These are phyloP conservation scores for Podospora appendiculata DNA, from an alignment of 495 filamentous ascomycete species.

Conservation along the genomic window DNA sequence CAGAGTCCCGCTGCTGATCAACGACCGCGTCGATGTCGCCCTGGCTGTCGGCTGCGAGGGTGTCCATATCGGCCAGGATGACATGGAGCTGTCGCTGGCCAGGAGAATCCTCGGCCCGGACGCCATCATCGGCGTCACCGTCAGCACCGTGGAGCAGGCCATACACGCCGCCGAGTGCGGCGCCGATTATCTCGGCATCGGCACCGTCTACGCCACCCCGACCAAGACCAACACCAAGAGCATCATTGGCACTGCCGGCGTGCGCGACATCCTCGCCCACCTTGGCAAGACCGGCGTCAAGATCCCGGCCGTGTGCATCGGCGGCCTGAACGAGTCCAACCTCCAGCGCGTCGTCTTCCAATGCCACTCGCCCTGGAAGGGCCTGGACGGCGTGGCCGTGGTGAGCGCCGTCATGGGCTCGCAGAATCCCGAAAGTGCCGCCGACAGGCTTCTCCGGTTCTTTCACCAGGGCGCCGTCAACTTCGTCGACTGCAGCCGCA, in stretches of 20 bases:
- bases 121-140: constrained; percentile 62
- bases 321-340: constrained; percentile 78
- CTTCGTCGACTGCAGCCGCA: too few relatives aligned
- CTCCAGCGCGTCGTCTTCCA: constrained; percentile 65
- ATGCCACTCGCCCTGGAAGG: constrained; percentile 39
- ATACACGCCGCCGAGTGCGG: constrained; percentile 57
- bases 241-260: constrained; percentile 75
- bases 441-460: constrained; percentile 46
- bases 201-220: constrained; percentile 75
- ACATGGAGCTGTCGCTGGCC: constrained; percentile 65
- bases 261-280: constrained; percentile 56
- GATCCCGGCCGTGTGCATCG: constrained; percentile 67
- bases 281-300: constrained; percentile 35
- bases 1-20: constrained; percentile 79
- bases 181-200: constrained; percentile 84
- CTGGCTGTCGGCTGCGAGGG: constrained; percentile 81
- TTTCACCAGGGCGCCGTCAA: constrained; percentile 28
- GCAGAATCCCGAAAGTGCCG: constrained; percentile 51
- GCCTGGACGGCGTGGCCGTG: constrained; percentile 73
- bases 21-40: constrained; percentile 91
- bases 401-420: constrained; percentile 85
- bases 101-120: constrained; percentile 64
- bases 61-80: constrained; percentile 91
- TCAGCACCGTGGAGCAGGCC: constrained; percentile 60
- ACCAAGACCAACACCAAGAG: constrained; percentile 76